Percentiles rank a stretch among this genome's conserved stretches.
Conservation (phyloP, 2,329 filamentous ascomycete species). For the Myriosclerotinia duriaeana region DNA sequence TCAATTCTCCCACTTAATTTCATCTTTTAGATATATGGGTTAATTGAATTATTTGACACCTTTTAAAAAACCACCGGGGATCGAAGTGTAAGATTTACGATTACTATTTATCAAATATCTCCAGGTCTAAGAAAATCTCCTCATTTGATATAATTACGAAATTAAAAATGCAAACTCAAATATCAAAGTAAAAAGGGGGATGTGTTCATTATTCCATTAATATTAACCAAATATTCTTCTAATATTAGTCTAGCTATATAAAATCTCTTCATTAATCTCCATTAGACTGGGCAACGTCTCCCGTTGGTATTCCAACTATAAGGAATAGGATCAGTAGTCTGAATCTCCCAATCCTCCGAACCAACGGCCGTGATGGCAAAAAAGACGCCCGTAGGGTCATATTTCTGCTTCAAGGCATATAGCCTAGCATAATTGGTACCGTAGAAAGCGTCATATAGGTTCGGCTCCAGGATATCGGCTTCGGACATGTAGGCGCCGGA, state of each 20-base stretch:
- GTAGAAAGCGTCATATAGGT: constrained; percentile 42
- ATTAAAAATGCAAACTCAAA: too few species aligned
- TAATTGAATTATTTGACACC: too few species aligned
- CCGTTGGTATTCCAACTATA: constrained; percentile 22
- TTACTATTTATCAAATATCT: too few species aligned
- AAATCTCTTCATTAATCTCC: neutral
- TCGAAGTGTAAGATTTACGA: too few species aligned
- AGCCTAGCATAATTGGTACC: constrained; percentile 37
- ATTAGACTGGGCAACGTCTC: constrained; percentile 10
- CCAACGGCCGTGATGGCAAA: constrained; percentile 29
- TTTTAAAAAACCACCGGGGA: too few species aligned
- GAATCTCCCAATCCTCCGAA: constrained; percentile 43
- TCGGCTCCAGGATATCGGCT: constrained; percentile 23
- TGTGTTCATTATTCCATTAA: neutral
- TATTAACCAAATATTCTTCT: neutral
- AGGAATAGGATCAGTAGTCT: constrained; percentile 24
- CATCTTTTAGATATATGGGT: too few species aligned
- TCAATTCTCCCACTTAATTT: too few species aligned
- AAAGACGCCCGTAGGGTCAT: constrained; percentile 30
- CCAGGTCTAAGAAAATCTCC: too few species aligned
- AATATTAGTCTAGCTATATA: neutral
- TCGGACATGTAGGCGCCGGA: constrained; percentile 24
- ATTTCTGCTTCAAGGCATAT: constrained; percentile 31
- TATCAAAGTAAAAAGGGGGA: too few species aligned
- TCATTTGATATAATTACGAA: too few species aligned